Evolutionary conservation across 2,329 filamentous ascomycete genomes (phyloP), one percentile per base, ranked within the genome.

Genomic region (Coccinonectria pachysandricola): DNA sequence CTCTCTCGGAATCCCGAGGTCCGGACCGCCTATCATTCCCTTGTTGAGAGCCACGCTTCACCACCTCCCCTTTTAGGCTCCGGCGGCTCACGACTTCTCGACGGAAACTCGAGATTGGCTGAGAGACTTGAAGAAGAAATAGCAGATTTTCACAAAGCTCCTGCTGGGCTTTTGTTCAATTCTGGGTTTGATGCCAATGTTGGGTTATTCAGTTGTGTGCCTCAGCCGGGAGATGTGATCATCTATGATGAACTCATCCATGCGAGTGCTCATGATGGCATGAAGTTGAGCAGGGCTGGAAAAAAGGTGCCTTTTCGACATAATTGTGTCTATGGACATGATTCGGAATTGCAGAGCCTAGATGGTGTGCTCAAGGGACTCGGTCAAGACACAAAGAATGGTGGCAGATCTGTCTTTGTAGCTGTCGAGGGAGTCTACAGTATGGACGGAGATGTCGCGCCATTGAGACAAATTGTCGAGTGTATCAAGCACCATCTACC

Each of bases 381-480:
- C 5, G 53, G 59, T 10, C 32, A 30, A 0, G 27, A 28, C 23
- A 27, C 71, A 1, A 22, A 22, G 1, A 26, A 36, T 0, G 67
- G 68, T 0, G 31, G 45, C 2, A 46, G 46, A 0, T 75, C 71
- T 36, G 62, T 84, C 3, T 80, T 85, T 37, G 50, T 85, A n/a
- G 72, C 71, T 0, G 62, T 83, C 0, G 79, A 85, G 39, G 71
- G 68, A 0, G 60, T 85, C 1, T 88, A 91, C 50, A 86, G 79
- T 48, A 91, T 91, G 83, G 82, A 88, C 27, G 83, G 83, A 0
- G 80, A 87, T 39, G 55, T 83, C 11, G 71, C 71, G 0, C 78
- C 77, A 0, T 55, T 91, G 8, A 42, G 46, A 8, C 64, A 73
- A 5, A 68, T 87, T 11, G 62, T 79, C 2, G 50, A 62, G 0